phyloP scores from a whole-genome alignment of 306 rosid genomes.

The Arachis stenosperma region DNA sequence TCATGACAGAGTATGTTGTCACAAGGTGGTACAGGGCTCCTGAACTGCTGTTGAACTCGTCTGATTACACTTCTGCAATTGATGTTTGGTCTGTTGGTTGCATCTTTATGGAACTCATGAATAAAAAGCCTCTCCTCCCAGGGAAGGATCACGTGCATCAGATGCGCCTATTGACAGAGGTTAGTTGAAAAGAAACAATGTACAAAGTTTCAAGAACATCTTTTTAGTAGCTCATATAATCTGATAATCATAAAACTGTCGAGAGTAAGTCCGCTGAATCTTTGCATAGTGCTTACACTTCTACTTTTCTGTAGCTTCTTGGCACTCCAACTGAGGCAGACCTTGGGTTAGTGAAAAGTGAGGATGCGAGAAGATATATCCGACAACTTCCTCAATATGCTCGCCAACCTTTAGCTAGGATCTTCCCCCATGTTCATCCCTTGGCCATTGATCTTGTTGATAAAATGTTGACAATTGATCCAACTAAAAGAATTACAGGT shows the following conservation, averaged over 20 bases:
- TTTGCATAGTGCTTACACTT: conserved; percentile 39
- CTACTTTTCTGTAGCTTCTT: conserved; percentile 67
- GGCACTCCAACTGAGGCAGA: conserved; percentile 98
- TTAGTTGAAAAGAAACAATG: conserved; percentile 36
- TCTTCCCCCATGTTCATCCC: conserved; percentile 88
- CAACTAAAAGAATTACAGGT: conserved; percentile 91
- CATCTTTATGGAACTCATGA: conserved; percentile 98
- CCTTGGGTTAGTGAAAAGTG: conserved; percentile 75
- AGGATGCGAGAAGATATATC: conserved; percentile 84
- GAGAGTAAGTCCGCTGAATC: conserved; percentile 29
- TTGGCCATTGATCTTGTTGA: conserved; percentile 88
- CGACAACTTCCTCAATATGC: conserved; percentile 79
- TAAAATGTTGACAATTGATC: conserved; percentile 91
- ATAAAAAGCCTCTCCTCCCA: conserved; percentile 84
- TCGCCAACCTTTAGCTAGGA: conserved; percentile 71
- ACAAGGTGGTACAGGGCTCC: conserved; percentile 99
- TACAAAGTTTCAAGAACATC: conserved; percentile 9
- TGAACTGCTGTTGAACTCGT: conserved; percentile 88
- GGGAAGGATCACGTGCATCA: conserved; percentile 95
- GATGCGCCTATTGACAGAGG: conserved; percentile 97
- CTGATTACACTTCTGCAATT: conserved; percentile 90
- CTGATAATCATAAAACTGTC: conserved; percentile 2
- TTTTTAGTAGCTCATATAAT: neutral
- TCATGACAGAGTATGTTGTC: conserved; percentile 95
- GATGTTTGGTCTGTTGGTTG: conserved; percentile 99